phyloP scores from a whole-genome alignment of 345 rosid species.

The Murraya paniculata region DNA sequence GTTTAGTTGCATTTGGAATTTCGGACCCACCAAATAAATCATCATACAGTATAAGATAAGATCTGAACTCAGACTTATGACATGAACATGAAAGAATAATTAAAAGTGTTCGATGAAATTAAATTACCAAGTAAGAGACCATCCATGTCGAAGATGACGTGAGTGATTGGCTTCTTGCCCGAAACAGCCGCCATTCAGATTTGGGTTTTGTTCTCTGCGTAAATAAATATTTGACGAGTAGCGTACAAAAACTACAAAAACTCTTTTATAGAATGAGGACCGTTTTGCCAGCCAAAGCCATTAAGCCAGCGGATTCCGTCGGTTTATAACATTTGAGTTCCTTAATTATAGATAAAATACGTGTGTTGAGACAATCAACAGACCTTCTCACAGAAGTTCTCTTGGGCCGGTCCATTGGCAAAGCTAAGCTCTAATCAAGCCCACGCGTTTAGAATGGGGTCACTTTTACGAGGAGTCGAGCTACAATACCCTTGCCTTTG shows the following conservation, averaged over 20 bases:
- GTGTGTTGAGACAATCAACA: background rate
- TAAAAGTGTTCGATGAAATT: slow-evolving; percentile 5
- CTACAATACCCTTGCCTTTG: too few relatives aligned
- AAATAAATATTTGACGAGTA: background rate
- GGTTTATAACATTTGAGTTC: background rate
- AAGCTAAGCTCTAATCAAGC: background rate
- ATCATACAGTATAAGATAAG: background rate
- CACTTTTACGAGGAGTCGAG: too few relatives aligned
- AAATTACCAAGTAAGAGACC: slow-evolving; percentile 81
- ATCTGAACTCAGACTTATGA: background rate
- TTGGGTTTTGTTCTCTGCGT: background rate
- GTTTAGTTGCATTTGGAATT: background rate
- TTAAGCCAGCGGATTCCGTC: background rate
- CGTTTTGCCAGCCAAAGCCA: too few relatives aligned
- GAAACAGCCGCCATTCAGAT: slow-evolving; percentile 21
- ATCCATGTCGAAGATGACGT: slow-evolving; percentile 96
- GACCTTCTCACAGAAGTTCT: background rate
- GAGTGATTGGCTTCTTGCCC: slow-evolving; percentile 56
- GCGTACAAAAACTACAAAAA: background rate
- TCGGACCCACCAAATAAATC: background rate
- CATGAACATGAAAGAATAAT: background rate
- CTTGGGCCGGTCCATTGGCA: background rate
- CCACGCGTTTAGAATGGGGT: background rate
- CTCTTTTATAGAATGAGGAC: too few relatives aligned
- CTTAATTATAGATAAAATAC: background rate